Conservation (phyloP, 2,329 filamentous ascomycete species). For the Colletotrichum musae region DNA sequence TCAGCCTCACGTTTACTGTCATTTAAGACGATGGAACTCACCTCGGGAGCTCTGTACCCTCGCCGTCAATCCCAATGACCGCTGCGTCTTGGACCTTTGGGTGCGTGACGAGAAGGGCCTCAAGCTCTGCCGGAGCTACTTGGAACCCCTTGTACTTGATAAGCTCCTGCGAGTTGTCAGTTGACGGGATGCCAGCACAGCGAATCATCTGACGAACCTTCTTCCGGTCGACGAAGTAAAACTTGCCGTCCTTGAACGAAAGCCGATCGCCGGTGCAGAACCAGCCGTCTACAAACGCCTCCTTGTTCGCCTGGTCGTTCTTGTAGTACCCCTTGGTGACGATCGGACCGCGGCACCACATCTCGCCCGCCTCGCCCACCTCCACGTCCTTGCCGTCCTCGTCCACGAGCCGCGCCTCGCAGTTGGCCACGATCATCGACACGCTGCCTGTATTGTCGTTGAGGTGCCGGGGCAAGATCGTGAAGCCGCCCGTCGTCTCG, state of each 20-base stretch:
- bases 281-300: slow-evolving; percentile 72
- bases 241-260: slow-evolving; percentile 76
- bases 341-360: slow-evolving; percentile 79
- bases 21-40: not conserved
- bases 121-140: slow-evolving; percentile 77
- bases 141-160: slow-evolving; percentile 75
- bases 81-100: slow-evolving; percentile 68
- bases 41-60: slow-evolving; percentile 64
- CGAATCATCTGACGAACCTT: slow-evolving; percentile 62
- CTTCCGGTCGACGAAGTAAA: slow-evolving; percentile 86
- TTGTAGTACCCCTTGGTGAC: slow-evolving; percentile 80
- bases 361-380: slow-evolving; percentile 66
- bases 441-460: slow-evolving; percentile 64
- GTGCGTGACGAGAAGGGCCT: slow-evolving; percentile 58
- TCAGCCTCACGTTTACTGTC: too few relatives aligned
- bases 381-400: slow-evolving; percentile 57
- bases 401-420: slow-evolving; percentile 53
- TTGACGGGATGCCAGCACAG: not conserved
- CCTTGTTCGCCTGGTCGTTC: slow-evolving; percentile 75
- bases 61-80: slow-evolving; percentile 70
- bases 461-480: slow-evolving; percentile 57
- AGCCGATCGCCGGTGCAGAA: slow-evolving; percentile 88
- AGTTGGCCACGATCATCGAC: slow-evolving; percentile 56
- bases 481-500: slow-evolving; percentile 67
- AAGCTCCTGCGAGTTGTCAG: slow-evolving; percentile 64